A percentile compares a stretch with the other conserved stretches of the same genome.
phyloP scores from a whole-genome alignment of 1,139 yeast genomes.

The Pichia sp. region DNA sequence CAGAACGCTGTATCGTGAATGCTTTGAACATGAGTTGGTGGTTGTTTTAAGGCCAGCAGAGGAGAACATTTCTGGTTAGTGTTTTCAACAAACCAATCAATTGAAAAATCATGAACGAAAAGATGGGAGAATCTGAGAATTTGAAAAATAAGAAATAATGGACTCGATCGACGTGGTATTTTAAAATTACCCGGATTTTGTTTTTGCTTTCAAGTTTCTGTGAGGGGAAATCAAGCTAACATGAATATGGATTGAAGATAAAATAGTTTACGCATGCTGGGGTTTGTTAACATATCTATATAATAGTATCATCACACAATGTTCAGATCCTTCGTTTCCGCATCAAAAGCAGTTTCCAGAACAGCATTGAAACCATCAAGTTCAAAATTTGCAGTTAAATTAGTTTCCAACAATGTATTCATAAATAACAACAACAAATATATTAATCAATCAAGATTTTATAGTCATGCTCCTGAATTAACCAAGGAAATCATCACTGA shows the following conservation, averaged over 20 bases:
- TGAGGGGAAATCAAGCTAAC: conserved; percentile 1
- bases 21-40: conserved; percentile 12
- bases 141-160: not conserved
- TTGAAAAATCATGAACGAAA: not conserved
- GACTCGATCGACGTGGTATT: not conserved
- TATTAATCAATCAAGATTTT: conserved; percentile 34
- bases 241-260: not conserved
- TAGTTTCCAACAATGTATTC: conserved; percentile 2
- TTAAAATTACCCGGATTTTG: not conserved
- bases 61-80: too few relatives aligned
- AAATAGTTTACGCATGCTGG: too few relatives aligned
- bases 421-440: conserved; percentile 1
- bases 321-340: conserved; percentile 11
- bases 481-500: conserved; percentile 66
- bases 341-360: conserved; percentile 8
- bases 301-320: conserved; percentile 1
- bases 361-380: not conserved
- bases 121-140: not conserved
- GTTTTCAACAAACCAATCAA: not conserved
- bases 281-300: not conserved
- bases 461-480: conserved; percentile 60
- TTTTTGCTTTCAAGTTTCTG: not conserved
- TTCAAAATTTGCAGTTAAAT: not conserved
- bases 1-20: conserved; percentile 8
- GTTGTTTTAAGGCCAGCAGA: too few relatives aligned